Conservation (phyloP, 2,329 filamentous ascomycete species). For the Verruconis gallopava region DNA sequence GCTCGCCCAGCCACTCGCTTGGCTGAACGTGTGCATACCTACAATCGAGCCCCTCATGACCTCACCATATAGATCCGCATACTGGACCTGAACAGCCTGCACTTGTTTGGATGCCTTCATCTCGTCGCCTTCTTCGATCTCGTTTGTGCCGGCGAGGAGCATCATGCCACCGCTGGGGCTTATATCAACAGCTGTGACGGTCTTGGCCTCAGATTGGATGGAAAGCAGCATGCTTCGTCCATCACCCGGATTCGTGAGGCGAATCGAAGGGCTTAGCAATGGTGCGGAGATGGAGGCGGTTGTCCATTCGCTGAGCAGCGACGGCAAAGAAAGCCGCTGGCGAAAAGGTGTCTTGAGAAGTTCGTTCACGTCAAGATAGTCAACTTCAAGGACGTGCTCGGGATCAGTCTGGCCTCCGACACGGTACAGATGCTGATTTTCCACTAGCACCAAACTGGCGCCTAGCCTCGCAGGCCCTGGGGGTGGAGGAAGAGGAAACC, state of each 20-base stretch:
- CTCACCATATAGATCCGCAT: slow-evolving; percentile 9
- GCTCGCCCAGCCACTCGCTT: slow-evolving; percentile 18
- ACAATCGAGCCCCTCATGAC: slow-evolving; percentile 20
- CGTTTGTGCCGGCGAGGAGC: not conserved
- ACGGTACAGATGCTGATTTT: slow-evolving; percentile 32
- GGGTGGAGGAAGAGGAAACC: slow-evolving; percentile 37
- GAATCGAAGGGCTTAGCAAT: not conserved
- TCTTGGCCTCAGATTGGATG: slow-evolving; percentile 1
- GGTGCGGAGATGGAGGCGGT: slow-evolving; percentile 7
- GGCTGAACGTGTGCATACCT: slow-evolving; percentile 24
- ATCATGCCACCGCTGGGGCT: not conserved
- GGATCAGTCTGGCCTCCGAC: slow-evolving; percentile 25
- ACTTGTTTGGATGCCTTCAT: slow-evolving; percentile 13
- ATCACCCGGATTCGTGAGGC: not conserved
- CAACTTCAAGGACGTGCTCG: slow-evolving; percentile 15
- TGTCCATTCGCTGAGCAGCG: slow-evolving; percentile 22
- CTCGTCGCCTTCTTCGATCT: not conserved
- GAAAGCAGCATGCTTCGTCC: slow-evolving; percentile 1
- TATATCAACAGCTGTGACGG: slow-evolving; percentile 3
- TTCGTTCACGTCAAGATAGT: slow-evolving; percentile 22
- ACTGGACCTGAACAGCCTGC: slow-evolving; percentile 26
- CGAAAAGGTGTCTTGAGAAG: slow-evolving; percentile 20
- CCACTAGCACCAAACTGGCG: slow-evolving; percentile 32
- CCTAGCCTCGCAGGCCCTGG: slow-evolving; percentile 24
- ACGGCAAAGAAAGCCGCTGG: slow-evolving; percentile 11